phyloP scores from a whole-genome alignment of 495 filamentous ascomycete species.

The Gamarada debralockiae region DNA sequence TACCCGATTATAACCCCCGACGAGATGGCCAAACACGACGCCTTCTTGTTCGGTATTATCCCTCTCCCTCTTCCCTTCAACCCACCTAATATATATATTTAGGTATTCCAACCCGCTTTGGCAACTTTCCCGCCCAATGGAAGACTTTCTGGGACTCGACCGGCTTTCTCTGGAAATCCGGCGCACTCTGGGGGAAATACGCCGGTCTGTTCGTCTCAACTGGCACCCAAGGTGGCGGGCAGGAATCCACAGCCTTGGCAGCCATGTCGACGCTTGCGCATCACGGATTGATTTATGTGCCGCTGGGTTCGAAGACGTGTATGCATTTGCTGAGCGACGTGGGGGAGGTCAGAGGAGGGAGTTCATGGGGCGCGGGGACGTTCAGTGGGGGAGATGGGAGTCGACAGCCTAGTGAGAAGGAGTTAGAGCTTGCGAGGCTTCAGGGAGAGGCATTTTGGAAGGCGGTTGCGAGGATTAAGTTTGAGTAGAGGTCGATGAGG shows the following conservation, averaged over 20 bases:
- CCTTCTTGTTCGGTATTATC: slow-evolving; percentile 86
- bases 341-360: slow-evolving; percentile 73
- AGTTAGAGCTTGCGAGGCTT: no score
- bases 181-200: slow-evolving; percentile 83
- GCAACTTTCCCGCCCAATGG: slow-evolving; percentile 96
- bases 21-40: slow-evolving; percentile 71
- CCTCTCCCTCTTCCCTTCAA: no score
- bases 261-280: slow-evolving; percentile 84
- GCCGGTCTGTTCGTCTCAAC: slow-evolving; percentile 87
- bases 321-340: slow-evolving; percentile 64
- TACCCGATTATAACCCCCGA: slow-evolving; percentile 64
- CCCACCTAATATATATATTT: no score
- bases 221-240: slow-evolving; percentile 76
- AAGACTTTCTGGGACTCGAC: slow-evolving; percentile 43
- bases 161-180: slow-evolving; percentile 46
- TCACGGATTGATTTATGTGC: slow-evolving; percentile 92
- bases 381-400: slow-evolving; percentile 44
- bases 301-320: slow-evolving; percentile 81
- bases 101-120: slow-evolving; percentile 74
- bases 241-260: slow-evolving; percentile 80
- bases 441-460: no score
- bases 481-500: no score
- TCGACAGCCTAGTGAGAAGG: no score
- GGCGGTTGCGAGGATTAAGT: no score
- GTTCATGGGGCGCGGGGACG: slow-evolving; percentile 92